These are phyloP conservation scores for Meyerozyma elateridarum DNA, from an alignment of 1,139 yeast species.

Conservation along the genomic window DNA sequence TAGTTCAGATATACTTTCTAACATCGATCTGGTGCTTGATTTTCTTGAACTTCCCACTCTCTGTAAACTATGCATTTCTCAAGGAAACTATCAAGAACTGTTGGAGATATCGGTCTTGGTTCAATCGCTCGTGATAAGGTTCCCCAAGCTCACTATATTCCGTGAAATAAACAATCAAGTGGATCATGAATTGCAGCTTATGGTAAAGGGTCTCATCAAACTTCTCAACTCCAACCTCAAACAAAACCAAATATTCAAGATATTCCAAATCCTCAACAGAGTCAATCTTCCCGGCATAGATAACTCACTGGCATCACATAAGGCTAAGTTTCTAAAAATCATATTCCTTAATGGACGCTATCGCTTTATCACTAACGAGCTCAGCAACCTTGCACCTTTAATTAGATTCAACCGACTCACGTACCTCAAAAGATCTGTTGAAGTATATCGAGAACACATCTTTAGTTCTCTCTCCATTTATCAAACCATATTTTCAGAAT, in stretches of 20 bases:
- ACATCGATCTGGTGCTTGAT: slow-evolving; percentile 71
- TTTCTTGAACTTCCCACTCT: slow-evolving; percentile 79
- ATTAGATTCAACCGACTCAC: slow-evolving; percentile 50
- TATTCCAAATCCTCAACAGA: slow-evolving; percentile 69
- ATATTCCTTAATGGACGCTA: slow-evolving; percentile 53
- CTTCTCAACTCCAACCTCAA: slow-evolving; percentile 71
- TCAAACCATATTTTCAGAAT: slow-evolving; percentile 47
- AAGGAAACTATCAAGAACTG: slow-evolving; percentile 88
- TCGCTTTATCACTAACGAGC: slow-evolving; percentile 56
- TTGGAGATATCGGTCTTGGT: slow-evolving; percentile 72
- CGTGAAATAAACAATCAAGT: slow-evolving; percentile 51
- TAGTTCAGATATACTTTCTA: slow-evolving; percentile 44
- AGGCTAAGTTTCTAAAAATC: slow-evolving; percentile 34
- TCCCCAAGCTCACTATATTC: slow-evolving; percentile 58
- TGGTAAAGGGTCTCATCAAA: slow-evolving; percentile 65
- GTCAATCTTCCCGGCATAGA: slow-evolving; percentile 41
- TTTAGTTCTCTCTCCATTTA: slow-evolving; percentile 68
- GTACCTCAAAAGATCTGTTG: slow-evolving; percentile 73
- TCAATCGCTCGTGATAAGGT: slow-evolving; percentile 61
- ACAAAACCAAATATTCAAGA: slow-evolving; percentile 72
- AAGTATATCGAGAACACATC: slow-evolving; percentile 76
- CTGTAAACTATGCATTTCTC: slow-evolving; percentile 75
- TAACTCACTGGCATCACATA: slow-evolving; percentile 12
- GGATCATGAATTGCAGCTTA: slow-evolving; percentile 52
- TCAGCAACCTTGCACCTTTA: slow-evolving; percentile 53